A percentile compares a stretch with the other conserved stretches of the same genome.
These are phyloP conservation scores for Pythium myriotylum DNA, from an alignment of 352 stramenopile species.

Conservation along the genomic window DNA sequence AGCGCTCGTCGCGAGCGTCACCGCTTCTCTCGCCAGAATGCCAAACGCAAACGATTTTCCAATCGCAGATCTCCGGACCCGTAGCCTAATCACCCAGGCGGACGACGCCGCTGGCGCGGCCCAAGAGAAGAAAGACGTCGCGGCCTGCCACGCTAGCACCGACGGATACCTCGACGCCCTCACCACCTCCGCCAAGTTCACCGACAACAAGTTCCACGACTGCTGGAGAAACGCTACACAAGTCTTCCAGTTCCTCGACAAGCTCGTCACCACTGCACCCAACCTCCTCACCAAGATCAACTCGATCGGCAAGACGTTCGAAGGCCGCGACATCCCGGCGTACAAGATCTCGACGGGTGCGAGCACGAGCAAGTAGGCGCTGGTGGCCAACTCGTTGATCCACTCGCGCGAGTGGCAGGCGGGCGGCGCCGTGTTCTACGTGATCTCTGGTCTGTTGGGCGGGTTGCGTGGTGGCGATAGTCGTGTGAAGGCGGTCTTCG, in stretches of 20 bases:
- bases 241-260: slow-evolving; percentile 33
- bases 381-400: slow-evolving; percentile 34
- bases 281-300: slow-evolving; percentile 31
- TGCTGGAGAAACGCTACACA: slow-evolving; percentile 33
- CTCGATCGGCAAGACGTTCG: slow-evolving; percentile 28
- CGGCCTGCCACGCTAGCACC: slow-evolving; percentile 11
- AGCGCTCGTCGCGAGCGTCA: no score
- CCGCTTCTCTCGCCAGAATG: no score
- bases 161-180: slow-evolving; percentile 11
- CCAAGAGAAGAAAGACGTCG: slow-evolving; percentile 14
- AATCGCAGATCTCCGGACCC: no score
- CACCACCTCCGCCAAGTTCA: slow-evolving; percentile 11
- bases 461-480: slow-evolving; percentile 11
- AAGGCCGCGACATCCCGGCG: slow-evolving; percentile 24
- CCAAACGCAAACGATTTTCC: no score
- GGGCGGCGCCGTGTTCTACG: slow-evolving; percentile 28
- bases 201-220: slow-evolving; percentile 33
- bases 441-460: slow-evolving; percentile 31
- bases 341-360: slow-evolving; percentile 36
- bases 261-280: slow-evolving; percentile 21
- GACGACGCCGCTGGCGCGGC: slow-evolving; percentile 5
- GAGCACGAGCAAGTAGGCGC: slow-evolving; percentile 12
- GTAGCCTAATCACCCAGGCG: neutral
- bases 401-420: slow-evolving; percentile 42
- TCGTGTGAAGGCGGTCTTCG: slow-evolving; percentile 24